These are phyloP conservation scores for Kodamaea kakaduensis DNA, from an alignment of 805 yeast genomes.

Conservation along the genomic window DNA sequence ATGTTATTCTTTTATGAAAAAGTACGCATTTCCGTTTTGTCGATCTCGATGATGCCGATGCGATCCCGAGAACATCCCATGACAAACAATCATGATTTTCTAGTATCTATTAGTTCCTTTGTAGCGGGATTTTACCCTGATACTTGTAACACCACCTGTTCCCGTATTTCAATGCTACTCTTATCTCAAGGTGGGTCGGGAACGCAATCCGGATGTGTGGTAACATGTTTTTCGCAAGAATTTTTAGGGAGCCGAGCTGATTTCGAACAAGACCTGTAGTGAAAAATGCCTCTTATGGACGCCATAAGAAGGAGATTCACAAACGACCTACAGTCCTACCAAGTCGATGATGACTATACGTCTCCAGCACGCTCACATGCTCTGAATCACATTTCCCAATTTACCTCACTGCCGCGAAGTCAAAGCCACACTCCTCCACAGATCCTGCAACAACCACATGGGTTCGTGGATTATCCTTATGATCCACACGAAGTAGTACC, in stretches of 20 bases:
- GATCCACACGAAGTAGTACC: constrained; percentile 39
- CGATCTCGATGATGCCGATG: too few species aligned
- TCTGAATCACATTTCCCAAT: constrained; percentile 1
- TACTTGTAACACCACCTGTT: too few species aligned
- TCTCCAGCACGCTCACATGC: constrained; percentile 9
- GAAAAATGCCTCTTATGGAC: constrained; percentile 22
- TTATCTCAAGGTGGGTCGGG: too few species aligned
- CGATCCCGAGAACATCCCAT: too few species aligned
- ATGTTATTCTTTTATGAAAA: too few species aligned
- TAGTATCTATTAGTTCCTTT: too few species aligned
- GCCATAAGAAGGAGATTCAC: constrained; percentile 23
- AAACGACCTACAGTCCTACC: constrained; percentile 27
- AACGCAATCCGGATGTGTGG: too few species aligned
- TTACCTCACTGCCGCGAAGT: constrained; percentile 5
- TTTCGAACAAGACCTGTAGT: neutral
- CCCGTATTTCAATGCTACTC: too few species aligned
- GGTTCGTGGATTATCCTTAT: constrained; percentile 1
- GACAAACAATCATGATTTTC: too few species aligned
- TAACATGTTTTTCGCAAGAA: constrained; percentile 1
- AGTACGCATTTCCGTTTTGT: too few species aligned
- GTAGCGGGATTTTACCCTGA: too few species aligned
- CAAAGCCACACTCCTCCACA: constrained; percentile 10
- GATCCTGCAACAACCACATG: neutral
- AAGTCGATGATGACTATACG: constrained; percentile 31
- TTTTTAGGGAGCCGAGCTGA: constrained; percentile 1